phyloP scores from a whole-genome alignment of 1,284 basidiomycete species.

The Melampsora abietis-canadensis region DNA sequence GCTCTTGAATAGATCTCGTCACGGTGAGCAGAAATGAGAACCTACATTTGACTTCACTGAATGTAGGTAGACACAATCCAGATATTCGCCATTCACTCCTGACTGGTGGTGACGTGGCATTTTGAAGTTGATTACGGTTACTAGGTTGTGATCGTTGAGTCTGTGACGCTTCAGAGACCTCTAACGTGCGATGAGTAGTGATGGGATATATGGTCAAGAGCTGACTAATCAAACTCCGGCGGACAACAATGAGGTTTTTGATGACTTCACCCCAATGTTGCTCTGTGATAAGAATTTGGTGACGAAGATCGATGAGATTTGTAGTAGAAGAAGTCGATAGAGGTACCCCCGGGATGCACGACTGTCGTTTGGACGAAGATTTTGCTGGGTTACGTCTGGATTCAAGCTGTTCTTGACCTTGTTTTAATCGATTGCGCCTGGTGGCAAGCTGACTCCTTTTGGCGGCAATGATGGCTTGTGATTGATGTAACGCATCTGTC shows the following conservation, averaged over 20 bases:
- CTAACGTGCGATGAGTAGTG: neutral
- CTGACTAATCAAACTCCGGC: conserved; percentile 26
- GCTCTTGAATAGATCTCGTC: neutral
- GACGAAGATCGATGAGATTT: neutral
- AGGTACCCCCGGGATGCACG: neutral
- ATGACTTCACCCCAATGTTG: conserved; percentile 18
- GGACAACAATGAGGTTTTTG: conserved; percentile 10
- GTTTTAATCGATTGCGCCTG: conserved; percentile 3
- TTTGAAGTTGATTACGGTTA: neutral
- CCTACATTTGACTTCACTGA: conserved; percentile 31
- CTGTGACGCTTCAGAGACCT: neutral
- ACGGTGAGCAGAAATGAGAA: neutral
- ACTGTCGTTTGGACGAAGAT: neutral
- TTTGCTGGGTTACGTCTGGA: neutral
- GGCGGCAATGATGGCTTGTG: neutral
- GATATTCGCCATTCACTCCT: conserved; percentile 11
- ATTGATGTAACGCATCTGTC: neutral
- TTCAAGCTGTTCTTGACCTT: conserved; percentile 8
- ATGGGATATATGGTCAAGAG: conserved; percentile 27
- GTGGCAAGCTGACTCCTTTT: conserved; percentile 2
- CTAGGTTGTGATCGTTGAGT: neutral
- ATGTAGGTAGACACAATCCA: conserved; percentile 33
- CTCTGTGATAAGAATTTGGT: conserved; percentile 11
- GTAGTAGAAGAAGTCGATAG: neutral
- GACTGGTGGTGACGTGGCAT: neutral